phyloP scores from a whole-genome alignment of 345 rosid genomes.

The Sisymbrium altissimum region DNA sequence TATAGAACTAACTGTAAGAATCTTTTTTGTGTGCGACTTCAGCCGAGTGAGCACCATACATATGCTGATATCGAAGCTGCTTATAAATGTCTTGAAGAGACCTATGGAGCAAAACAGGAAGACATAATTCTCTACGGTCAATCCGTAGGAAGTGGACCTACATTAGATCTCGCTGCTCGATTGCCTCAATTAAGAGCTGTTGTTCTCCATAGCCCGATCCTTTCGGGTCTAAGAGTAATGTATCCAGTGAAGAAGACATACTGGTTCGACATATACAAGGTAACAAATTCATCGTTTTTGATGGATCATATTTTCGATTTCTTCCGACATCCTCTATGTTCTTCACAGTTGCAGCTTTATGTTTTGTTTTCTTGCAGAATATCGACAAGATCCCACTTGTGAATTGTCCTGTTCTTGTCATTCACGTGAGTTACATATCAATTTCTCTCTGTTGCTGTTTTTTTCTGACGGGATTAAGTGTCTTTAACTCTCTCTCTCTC shows the following conservation, averaged over 20 bases:
- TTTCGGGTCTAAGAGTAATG: conserved; percentile 97
- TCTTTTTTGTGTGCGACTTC: conserved; percentile 24
- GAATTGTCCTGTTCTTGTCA: conserved; percentile 87
- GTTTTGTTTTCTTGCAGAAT: conserved; percentile 56
- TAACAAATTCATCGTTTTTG: conserved; percentile 23
- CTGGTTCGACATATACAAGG: conserved; percentile 99
- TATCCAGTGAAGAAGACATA: conserved; percentile 93
- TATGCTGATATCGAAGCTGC: conserved; percentile 97
- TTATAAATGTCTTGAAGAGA: conserved; percentile 91
- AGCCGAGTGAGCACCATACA: conserved; percentile 99
- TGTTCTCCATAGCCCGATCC: conserved; percentile 94
- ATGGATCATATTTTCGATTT: too few species aligned
- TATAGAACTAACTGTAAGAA: conserved; percentile 7
- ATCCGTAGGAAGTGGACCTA: conserved; percentile 99
- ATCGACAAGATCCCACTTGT: conserved; percentile 92
- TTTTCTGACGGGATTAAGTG: neutral
- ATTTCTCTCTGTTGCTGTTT: neutral
- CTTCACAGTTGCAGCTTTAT: neutral
- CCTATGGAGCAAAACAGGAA: conserved; percentile 82
- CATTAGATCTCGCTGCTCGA: conserved; percentile 84
- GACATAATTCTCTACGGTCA: conserved; percentile 93
- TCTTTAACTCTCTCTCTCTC: neutral
- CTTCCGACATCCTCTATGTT: neutral
- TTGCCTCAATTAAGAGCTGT: conserved; percentile 77
- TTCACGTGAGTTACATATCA: conserved; percentile 67